A percentile compares a stretch with the other conserved stretches of the same genome.
Conservation (phyloP, 768 basidiomycete genomes). For the Podaxis mareebaensis region DNA sequence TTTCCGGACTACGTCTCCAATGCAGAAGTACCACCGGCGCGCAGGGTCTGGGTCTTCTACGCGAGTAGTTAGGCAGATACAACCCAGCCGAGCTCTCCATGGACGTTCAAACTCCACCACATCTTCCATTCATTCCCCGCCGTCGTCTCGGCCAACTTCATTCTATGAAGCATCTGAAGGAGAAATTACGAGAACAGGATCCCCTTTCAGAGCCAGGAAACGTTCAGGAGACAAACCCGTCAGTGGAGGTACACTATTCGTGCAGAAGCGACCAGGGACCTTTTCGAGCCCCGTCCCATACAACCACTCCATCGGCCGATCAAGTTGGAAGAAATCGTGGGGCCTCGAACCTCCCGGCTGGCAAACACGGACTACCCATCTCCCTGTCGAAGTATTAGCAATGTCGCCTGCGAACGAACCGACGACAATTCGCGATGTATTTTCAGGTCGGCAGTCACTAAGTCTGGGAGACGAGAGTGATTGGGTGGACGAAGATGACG, state of each 20-base stretch:
- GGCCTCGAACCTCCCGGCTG: conserved; percentile 85
- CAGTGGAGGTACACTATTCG: conserved; percentile 56
- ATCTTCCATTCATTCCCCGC: conserved; percentile 74
- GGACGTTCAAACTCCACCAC: conserved; percentile 73
- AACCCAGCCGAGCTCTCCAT: conserved; percentile 52
- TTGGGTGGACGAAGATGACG: conserved; percentile 89
- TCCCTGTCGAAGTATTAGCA: conserved; percentile 78
- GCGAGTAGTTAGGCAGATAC: conserved; percentile 68
- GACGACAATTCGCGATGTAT: conserved; percentile 71
- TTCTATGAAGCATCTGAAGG: conserved; percentile 75
- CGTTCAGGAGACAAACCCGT: conserved; percentile 42
- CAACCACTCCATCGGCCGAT: conserved; percentile 52
- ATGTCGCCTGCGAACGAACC: conserved; percentile 56
- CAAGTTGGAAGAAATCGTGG: conserved; percentile 91
- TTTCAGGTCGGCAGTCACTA: conserved; percentile 65
- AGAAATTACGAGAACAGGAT: conserved; percentile 62
- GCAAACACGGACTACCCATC: conserved; percentile 65
- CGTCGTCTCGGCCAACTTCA: conserved; percentile 77
- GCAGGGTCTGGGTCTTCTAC: conserved; percentile 83
- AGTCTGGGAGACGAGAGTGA: conserved; percentile 77
- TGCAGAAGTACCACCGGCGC: conserved; percentile 77
- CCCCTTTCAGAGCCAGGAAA: conserved; percentile 59
- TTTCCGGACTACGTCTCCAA: conserved; percentile 72
- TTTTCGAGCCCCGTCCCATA: conserved; percentile 57
- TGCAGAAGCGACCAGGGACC: conserved; percentile 79